phyloP scores from a whole-genome alignment of 495 filamentous ascomycete genomes.

The Podospora comata region DNA sequence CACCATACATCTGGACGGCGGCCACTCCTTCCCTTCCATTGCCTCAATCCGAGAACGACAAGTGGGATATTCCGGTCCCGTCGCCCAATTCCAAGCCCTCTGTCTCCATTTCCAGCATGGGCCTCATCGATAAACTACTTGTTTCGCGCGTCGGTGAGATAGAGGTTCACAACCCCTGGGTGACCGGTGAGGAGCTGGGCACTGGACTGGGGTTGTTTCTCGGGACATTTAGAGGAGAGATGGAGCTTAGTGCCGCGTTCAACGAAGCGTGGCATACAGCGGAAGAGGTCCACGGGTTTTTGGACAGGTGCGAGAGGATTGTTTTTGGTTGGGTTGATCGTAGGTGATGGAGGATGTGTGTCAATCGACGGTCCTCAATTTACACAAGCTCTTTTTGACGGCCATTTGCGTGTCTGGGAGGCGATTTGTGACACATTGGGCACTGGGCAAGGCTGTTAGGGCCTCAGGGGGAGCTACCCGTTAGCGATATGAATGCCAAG shows the following conservation, averaged over 20 bases:
- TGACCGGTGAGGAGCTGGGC: slow-evolving; percentile 40
- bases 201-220: slow-evolving; percentile 41
- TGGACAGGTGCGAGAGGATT: slow-evolving; percentile 18
- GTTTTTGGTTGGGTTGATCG: slow-evolving; percentile 12
- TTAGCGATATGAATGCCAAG: not conserved
- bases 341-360: not conserved
- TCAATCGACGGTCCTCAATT: not conserved
- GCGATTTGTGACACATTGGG: not conserved
- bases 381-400: not conserved
- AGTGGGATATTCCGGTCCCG: slow-evolving; percentile 27
- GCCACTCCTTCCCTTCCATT: slow-evolving; percentile 22
- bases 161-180: slow-evolving; percentile 38
- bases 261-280: slow-evolving; percentile 40
- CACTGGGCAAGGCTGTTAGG: not conserved
- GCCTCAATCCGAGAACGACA: slow-evolving; percentile 6
- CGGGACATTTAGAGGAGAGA: slow-evolving; percentile 34
- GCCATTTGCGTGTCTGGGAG: not conserved
- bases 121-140: slow-evolving; percentile 33
- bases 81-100: slow-evolving; percentile 31
- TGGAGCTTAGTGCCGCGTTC: slow-evolving; percentile 39
- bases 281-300: slow-evolving; percentile 30
- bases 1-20: slow-evolving; percentile 27
- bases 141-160: slow-evolving; percentile 26
- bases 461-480: not conserved
- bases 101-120: slow-evolving; percentile 42